Base-by-base conservation (phyloP, 345 rosid species). In the Populus alba region DNA sequence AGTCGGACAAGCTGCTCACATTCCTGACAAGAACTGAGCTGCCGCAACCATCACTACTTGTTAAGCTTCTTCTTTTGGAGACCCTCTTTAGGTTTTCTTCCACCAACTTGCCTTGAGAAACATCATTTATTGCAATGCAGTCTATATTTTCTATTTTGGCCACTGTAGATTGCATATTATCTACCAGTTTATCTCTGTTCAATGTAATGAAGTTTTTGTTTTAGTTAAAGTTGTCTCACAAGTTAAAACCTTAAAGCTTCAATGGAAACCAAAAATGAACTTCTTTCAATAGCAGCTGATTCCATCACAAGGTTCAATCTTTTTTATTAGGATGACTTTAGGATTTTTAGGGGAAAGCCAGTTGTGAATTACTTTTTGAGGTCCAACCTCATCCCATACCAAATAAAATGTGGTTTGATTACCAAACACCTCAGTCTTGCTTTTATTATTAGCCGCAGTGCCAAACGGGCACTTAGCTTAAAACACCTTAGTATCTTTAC, bases 181-280 rank as follows among this genome's bases (percentile, higher is more conserved):
- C 6, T 49, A 6, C 6, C 15, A 8, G 63, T 59, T 59, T n/a
- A n/a, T 79, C 49, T 23, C 18, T 68, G 29, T 43, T 57, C 74
- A 8, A 57, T 78, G 68, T 78, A 78, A 73, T 78, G 67, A 73
- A 37, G n/a, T n/a, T 66, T 66, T 73, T 37, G 27, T 51, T 72
- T 38, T 15, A 66, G 20, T 72, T 37, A 38, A 4, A 47, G 38
- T 8, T 6, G 13, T n/a, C 17, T n/a, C n/a, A n/a, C n/a, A n/a
- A n/a, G n/a, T n/a, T n/a, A n/a, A n/a, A n/a, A n/a, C n/a, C n/a
- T n/a, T n/a, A n/a, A n/a, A n/a, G n/a, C n/a, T n/a, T n/a, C n/a
- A n/a, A n/a, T n/a, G n/a, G n/a, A n/a, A n/a, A n/a, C n/a, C n/a
- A n/a, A n/a, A n/a, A n/a, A n/a, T n/a, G n/a, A n/a, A n/a, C n/a